Base-by-base conservation (phyloP, 768 basidiomycete species). In the Rhodotorula toruloides region DNA sequence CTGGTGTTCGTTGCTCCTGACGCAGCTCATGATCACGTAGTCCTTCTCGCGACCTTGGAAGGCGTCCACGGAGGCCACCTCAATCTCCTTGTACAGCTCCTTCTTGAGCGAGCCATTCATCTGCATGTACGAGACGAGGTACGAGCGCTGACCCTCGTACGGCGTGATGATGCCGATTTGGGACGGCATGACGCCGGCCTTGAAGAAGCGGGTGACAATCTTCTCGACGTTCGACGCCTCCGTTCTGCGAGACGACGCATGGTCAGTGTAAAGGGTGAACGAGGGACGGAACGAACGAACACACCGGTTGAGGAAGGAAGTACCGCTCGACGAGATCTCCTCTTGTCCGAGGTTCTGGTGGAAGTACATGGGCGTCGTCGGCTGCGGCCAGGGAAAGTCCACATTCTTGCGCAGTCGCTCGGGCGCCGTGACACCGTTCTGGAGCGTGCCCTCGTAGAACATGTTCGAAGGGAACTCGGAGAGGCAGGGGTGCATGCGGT, bases 1-100 rank as follows among this genome's bases (percentile, higher is more conserved):
- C 77, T 98, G 96, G 77, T 99, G 96, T 76, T 99, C 96, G 77
- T 99, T 99, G 79, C 91, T 94, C 77, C 96, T 82, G 25, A 99
- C 96, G 75, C 96, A 98, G 76, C 88, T 90, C 54, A 99, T 82
- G 74, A 99, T 98, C 77, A 99, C 98, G 75, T 99, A 99, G 77
- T 99, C 96, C 83, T 99, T 99, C 81, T 99, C 96, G 76, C 96
- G 85, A 54, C 96, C 96, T 77, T 99, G 96, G 84, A 99, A 99
- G 10, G 96, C 96, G 76, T 99, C 96, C 59, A 99, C 96, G 70
- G 89, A 91, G 9, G 96, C 96, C 54, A 99, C 96, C 77, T 99
- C 96, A 46, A 99, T 93, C 75, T 99, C 96, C 81, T 99, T 99
- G 81, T 99, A 99, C 25, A 98, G 78, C 72, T 99, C 96, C 81